Evolutionary conservation across 371 early-diverging fungal species (phyloP).

Genomic region (Encephalitozoon romaleae): DNA sequence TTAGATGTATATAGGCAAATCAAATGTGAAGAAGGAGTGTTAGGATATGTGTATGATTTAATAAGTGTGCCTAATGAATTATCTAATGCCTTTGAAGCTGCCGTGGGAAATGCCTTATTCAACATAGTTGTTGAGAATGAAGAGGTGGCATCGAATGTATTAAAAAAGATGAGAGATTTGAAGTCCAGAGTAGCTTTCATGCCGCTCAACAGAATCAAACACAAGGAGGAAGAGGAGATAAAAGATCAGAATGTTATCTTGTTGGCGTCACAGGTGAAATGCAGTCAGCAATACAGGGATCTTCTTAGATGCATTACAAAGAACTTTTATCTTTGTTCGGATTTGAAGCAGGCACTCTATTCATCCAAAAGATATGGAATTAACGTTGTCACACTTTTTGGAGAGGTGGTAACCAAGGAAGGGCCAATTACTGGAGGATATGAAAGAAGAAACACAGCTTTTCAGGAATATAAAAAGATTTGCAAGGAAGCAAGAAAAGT

Average conservation of each 20-base stretch:
- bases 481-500: constrained; percentile 24
- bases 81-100: constrained; percentile 48
- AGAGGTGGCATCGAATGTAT: constrained; percentile 69
- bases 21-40: constrained; percentile 61
- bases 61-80: constrained; percentile 54
- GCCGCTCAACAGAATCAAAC: constrained; percentile 66
- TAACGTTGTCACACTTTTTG: constrained; percentile 55
- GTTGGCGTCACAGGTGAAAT: constrained; percentile 30
- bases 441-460: constrained; percentile 23
- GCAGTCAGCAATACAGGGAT: constrained; percentile 30
- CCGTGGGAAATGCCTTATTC: constrained; percentile 67
- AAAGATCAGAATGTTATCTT: constrained; percentile 22
- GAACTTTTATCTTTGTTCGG: constrained; percentile 38
- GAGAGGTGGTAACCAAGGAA: constrained; percentile 50
- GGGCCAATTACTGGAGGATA: constrained; percentile 60
- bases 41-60: constrained; percentile 57
- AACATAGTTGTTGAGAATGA: constrained; percentile 90
- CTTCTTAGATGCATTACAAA: constrained; percentile 48
- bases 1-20: constrained; percentile 41
- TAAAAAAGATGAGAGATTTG: constrained; percentile 66
- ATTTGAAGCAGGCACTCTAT: constrained; percentile 42
- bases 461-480: constrained; percentile 37
- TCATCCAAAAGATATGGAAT: constrained; percentile 43
- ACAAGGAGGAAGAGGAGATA: not conserved
- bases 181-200: constrained; percentile 83